Percentiles rank a stretch among this genome's conserved stretches.
phyloP scores from a whole-genome alignment of 1,139 yeast genomes.

The Suhomyces atakaporum region DNA sequence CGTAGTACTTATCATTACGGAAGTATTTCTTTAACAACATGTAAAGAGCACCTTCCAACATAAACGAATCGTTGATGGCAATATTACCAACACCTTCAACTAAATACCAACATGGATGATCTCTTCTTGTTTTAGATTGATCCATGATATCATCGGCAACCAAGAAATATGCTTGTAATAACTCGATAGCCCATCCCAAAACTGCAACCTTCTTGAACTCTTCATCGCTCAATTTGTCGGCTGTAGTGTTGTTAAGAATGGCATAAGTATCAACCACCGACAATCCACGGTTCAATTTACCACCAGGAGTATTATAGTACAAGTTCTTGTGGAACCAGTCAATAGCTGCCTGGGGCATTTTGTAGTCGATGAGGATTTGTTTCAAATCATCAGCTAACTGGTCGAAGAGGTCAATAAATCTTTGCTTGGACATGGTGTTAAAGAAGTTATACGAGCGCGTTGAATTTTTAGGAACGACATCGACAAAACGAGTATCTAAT shows the following conservation, averaged over 20 bases:
- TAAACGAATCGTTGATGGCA: slow-evolving; percentile 96
- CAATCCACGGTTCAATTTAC: slow-evolving; percentile 93
- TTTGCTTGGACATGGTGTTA: slow-evolving; percentile 28
- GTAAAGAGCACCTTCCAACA: slow-evolving; percentile 95
- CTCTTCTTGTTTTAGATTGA: slow-evolving; percentile 93
- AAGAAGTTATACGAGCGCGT: slow-evolving; percentile 4
- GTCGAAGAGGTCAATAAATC: slow-evolving; percentile 76
- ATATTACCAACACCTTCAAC: slow-evolving; percentile 79
- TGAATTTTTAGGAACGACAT: background rate
- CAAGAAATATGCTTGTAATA: slow-evolving; percentile 93
- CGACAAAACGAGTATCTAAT: no score
- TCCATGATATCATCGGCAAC: slow-evolving; percentile 99
- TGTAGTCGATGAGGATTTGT: slow-evolving; percentile 62
- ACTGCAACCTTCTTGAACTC: slow-evolving; percentile 86
- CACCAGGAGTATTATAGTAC: slow-evolving; percentile 92
- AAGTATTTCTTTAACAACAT: slow-evolving; percentile 86
- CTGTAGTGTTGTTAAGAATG: slow-evolving; percentile 65
- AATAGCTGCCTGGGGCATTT: slow-evolving; percentile 84
- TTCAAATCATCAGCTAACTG: slow-evolving; percentile 72
- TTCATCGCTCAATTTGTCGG: slow-evolving; percentile 56
- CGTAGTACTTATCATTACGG: slow-evolving; percentile 77
- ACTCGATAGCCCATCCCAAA: slow-evolving; percentile 95
- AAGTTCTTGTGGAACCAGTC: slow-evolving; percentile 79
- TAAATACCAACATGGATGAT: slow-evolving; percentile 98
- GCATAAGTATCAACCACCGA: slow-evolving; percentile 93